Evolutionary conservation across 768 basidiomycete species (phyloP), one percentile per base, ranked within the genome.

Genomic region (Tulasnella sp.): DNA sequence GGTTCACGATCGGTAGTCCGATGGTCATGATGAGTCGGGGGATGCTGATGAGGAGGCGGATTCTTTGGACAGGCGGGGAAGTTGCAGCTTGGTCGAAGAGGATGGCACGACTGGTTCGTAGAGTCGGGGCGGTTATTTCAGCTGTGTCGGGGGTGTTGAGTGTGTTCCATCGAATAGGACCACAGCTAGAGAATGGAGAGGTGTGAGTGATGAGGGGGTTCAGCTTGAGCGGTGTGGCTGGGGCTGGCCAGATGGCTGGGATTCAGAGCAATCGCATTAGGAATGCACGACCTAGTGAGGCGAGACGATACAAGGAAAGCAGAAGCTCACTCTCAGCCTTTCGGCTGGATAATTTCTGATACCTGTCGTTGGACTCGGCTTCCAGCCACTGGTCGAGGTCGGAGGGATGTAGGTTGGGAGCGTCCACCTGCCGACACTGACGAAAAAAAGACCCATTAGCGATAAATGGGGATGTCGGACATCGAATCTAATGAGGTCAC

Each of bases 21-120:
- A 67, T 67, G n/a, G 61, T 35, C 61, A 67, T 67, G 61, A 67
- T 35, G 29, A 67, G 61, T 32, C 61, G 61, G 11, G 61, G 61
- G 16, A 67, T 67, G 61, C 0, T 35, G 0, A 67, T 35, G 29
- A 67, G 61, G 2, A 67, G 32, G 61, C 61, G 61, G 29, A 67
- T 67, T 18, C 32, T 67, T 67, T 67, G 61, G 61, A 67, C 61
- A 6, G 61, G 61, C 15, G 61, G 61, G 61, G 29, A 67, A 0
- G 61, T 67, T 11, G 61, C 61, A 7, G 61, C 7, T 18, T 67
- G 61, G 26, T 67, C 18, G 61, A 67, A 67, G n/a, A 67, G 61
- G 29, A 26, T 32, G 26, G 35, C 29, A 7, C 61, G 61, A 29
- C 61, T 67, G 9, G 61, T 29, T 67, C 61, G 61, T 29, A 67